phyloP scores from a whole-genome alignment of 2,329 filamentous ascomycete genomes.

The Fusarium brachygibbosum region DNA sequence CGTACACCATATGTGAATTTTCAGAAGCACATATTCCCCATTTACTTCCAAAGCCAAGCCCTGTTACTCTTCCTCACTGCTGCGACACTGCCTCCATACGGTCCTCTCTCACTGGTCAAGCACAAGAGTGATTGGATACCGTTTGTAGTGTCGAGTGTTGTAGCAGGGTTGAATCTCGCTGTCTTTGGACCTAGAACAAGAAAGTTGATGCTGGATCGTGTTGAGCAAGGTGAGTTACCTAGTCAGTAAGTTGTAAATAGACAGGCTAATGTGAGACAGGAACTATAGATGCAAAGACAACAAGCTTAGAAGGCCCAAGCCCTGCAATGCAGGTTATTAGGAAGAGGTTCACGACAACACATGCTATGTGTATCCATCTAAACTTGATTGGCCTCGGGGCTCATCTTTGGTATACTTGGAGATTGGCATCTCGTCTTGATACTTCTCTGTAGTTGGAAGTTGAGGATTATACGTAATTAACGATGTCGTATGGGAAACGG shows the following conservation, averaged over 20 bases:
- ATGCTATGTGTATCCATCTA: slow-evolving; percentile 60
- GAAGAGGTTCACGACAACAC: slow-evolving; percentile 52
- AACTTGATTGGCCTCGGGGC: slow-evolving; percentile 55
- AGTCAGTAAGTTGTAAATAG: too few relatives aligned
- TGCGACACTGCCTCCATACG: slow-evolving; percentile 52
- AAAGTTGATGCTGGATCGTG: slow-evolving; percentile 46
- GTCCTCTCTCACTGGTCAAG: slow-evolving; percentile 49
- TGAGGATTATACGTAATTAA: not conserved
- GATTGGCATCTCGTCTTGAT: slow-evolving; percentile 44
- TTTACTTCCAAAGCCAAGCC: slow-evolving; percentile 57
- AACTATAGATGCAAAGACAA: slow-evolving; percentile 17
- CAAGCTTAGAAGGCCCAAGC: slow-evolving; percentile 26
- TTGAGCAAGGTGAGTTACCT: slow-evolving; percentile 39
- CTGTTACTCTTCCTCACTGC: slow-evolving; percentile 53
- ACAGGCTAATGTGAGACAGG: slow-evolving; percentile 31
- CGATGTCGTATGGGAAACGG: too few relatives aligned
- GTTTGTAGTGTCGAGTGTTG: slow-evolving; percentile 51
- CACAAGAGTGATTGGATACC: slow-evolving; percentile 53
- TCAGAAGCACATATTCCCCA: slow-evolving; percentile 58
- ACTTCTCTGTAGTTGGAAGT: not conserved
- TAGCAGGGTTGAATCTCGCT: slow-evolving; percentile 53
- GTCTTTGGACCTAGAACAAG: slow-evolving; percentile 57
- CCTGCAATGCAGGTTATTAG: slow-evolving; percentile 41
- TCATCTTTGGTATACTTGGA: slow-evolving; percentile 51
- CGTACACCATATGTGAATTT: slow-evolving; percentile 54